phyloP scores from a whole-genome alignment of 1,284 basidiomycete genomes.

The Ganoderma resinaceum region DNA sequence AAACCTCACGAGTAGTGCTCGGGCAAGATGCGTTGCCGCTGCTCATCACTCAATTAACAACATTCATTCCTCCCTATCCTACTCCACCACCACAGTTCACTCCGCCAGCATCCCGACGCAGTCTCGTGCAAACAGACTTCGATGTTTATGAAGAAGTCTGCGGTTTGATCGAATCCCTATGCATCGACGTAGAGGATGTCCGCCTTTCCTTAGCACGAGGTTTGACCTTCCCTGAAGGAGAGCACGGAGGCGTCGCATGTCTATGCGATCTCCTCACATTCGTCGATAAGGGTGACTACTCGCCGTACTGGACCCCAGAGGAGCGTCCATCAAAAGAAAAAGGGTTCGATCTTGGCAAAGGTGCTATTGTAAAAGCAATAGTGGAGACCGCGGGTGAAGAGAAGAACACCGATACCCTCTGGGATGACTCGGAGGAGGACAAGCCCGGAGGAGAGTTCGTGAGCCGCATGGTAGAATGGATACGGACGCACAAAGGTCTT shows the following conservation, averaged over 20 bases:
- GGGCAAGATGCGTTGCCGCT: slow-evolving; percentile 67
- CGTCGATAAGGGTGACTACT: slow-evolving; percentile 72
- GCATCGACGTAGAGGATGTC: slow-evolving; percentile 77
- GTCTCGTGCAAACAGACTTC: slow-evolving; percentile 71
- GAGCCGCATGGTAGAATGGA: slow-evolving; percentile 79
- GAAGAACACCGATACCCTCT: slow-evolving; percentile 77
- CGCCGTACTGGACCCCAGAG: slow-evolving; percentile 62
- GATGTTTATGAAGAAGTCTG: slow-evolving; percentile 77
- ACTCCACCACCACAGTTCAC: slow-evolving; percentile 49
- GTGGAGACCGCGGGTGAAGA: slow-evolving; percentile 88
- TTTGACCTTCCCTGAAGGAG: slow-evolving; percentile 57
- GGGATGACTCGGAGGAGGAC: slow-evolving; percentile 64
- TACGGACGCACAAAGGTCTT: slow-evolving; percentile 56
- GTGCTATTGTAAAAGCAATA: slow-evolving; percentile 81
- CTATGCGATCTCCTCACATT: slow-evolving; percentile 73
- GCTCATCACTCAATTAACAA: slow-evolving; percentile 61
- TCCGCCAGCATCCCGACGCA: slow-evolving; percentile 50
- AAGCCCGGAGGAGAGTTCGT: slow-evolving; percentile 77
- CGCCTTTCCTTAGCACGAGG: slow-evolving; percentile 76
- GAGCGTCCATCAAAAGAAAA: slow-evolving; percentile 62
- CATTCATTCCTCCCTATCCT: slow-evolving; percentile 63
- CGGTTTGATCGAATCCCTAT: slow-evolving; percentile 76
- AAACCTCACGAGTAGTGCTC: slow-evolving; percentile 60
- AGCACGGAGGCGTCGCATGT: slow-evolving; percentile 64
- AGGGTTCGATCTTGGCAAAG: slow-evolving; percentile 83